These are phyloP conservation scores for Anthracocystis walkeri DNA, from an alignment of 1,284 basidiomycete genomes.

Conservation along the genomic window DNA sequence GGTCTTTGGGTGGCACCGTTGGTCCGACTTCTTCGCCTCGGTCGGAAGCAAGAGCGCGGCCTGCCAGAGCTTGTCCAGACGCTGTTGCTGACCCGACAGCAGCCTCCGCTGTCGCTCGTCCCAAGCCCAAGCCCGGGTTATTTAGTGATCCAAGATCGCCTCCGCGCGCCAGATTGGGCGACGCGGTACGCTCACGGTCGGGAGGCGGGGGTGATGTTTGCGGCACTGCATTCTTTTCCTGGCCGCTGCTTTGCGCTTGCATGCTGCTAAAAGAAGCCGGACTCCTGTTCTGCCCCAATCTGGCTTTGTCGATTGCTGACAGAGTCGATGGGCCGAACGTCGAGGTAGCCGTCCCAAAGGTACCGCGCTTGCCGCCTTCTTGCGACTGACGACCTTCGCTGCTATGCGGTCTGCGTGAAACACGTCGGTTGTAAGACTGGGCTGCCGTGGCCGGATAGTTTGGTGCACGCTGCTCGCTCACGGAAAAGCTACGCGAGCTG, in stretches of 20 bases:
- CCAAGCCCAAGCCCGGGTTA: not conserved
- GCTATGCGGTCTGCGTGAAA: constrained; percentile 43
- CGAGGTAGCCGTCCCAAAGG: constrained; percentile 6
- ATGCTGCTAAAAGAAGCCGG: not conserved
- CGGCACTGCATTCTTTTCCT: too few relatives aligned
- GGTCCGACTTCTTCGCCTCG: constrained; percentile 4
- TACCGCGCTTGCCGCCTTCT: constrained; percentile 11
- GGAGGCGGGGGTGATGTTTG: not conserved
- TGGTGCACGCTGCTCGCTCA: constrained; percentile 29
- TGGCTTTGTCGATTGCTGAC: constrained; percentile 16
- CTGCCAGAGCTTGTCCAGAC: not conserved
- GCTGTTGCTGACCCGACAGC: not conserved
- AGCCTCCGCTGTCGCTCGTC: not conserved
- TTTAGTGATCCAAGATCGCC: constrained; percentile 15
- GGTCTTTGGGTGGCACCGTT: constrained; percentile 27
- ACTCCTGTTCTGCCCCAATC: constrained; percentile 11
- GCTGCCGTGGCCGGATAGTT: constrained; percentile 39
- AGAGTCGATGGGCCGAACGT: constrained; percentile 13
- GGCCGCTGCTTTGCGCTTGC: not conserved
- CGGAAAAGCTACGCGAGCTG: constrained; percentile 24
- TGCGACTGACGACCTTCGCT: constrained; percentile 45
- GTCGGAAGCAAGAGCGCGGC: not conserved
- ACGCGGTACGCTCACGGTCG: not conserved
- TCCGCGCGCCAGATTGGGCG: not conserved
- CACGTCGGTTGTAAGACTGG: constrained; percentile 43